Base-by-base conservation (phyloP, 1,284 basidiomycete genomes). In the Moniliella sp. region DNA sequence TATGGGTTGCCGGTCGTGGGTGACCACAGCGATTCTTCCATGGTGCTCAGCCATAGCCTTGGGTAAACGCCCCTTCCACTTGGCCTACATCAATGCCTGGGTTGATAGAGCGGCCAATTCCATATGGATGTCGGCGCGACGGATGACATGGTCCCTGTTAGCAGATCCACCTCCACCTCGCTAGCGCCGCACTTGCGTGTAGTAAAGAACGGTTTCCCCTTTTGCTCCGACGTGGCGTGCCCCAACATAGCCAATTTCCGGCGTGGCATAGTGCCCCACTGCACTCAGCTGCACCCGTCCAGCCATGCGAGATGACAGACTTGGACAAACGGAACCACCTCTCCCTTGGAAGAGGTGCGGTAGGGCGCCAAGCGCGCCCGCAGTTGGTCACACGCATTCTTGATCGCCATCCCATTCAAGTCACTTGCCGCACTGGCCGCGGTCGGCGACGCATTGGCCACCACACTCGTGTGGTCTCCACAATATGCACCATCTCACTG, bases 1-100 rank as follows among this genome's bases (percentile, higher is more conserved):
- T 63, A n/a, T n/a, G 4, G 51, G 49, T 10, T 62, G 45, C 18
- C 51, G 49, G 2, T 61, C 61, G 17, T 57, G 18, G 48, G 37
- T 13, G 52, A 35, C 48, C 52, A 62, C 0, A 62, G 36, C 5
- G 42, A 46, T 37, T 63, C 61, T 31, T 62, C 61, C 23, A 57
- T 50, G 14, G 61, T 62, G 15, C 40, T 41, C 33, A 61, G 1
- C 61, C 60, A 28, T 44, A 43, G 18, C 36, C 47, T 43, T 45
- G 46, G 25, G 43, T 44, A 28, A 44, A 41, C 5, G 56, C 57
- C 3, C 57, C 57, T 33, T 57, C 53, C 28, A 63, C 55, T 39
- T 62, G 61, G 7, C 61, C 61, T n/a, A 57, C 53, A 34, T 63
- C 61, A 32, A 63, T 59, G 4, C 44, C 42, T 4, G 61, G 61